A percentile compares a stretch with the other conserved stretches of the same genome.
These are phyloP conservation scores for Martiniozyma asiatica DNA, from an alignment of 1,139 yeast species.

Conservation along the genomic window DNA sequence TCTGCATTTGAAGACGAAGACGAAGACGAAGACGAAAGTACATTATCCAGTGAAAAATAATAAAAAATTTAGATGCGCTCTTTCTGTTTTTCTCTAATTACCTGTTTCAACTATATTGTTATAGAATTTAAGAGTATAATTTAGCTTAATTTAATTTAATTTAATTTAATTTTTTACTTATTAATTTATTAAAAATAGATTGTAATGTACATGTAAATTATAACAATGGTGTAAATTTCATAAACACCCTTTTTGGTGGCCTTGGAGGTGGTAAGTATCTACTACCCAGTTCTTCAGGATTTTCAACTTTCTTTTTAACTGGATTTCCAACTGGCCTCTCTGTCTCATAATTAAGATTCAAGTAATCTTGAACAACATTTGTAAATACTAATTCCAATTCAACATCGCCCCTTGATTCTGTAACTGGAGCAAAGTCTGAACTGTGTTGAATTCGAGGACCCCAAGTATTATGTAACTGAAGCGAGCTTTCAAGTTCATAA, in stretches of 20 bases:
- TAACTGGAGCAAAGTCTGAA: too few species aligned
- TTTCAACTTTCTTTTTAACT: not conserved
- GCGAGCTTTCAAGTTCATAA: conserved; percentile 19
- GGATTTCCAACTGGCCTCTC: not conserved
- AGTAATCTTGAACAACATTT: conserved; percentile 17
- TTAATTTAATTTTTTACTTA: too few species aligned
- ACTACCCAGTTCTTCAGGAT: conserved; percentile 6
- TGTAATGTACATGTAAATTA: too few species aligned
- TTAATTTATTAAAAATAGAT: too few species aligned
- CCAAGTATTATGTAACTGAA: conserved; percentile 12
- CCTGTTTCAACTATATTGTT: too few species aligned
- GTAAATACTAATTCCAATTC: conserved; percentile 17
- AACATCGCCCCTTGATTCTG: conserved; percentile 13
- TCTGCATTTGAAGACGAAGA: conserved; percentile 23
- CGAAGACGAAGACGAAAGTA: conserved; percentile 8
- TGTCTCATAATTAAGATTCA: conserved; percentile 17
- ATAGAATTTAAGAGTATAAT: too few species aligned
- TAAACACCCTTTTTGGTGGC: conserved; percentile 8
- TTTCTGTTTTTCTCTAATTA: too few species aligned
- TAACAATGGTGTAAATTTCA: conserved; percentile 12
- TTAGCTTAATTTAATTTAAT: too few species aligned
- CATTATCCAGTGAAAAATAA: too few species aligned
- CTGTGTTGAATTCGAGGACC: too few species aligned
- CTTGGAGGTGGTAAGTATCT: conserved; percentile 12
- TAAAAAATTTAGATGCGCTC: too few species aligned